Conservation (phyloP, 768 basidiomycete genomes). For the Coprinopsis marcescibilis region DNA sequence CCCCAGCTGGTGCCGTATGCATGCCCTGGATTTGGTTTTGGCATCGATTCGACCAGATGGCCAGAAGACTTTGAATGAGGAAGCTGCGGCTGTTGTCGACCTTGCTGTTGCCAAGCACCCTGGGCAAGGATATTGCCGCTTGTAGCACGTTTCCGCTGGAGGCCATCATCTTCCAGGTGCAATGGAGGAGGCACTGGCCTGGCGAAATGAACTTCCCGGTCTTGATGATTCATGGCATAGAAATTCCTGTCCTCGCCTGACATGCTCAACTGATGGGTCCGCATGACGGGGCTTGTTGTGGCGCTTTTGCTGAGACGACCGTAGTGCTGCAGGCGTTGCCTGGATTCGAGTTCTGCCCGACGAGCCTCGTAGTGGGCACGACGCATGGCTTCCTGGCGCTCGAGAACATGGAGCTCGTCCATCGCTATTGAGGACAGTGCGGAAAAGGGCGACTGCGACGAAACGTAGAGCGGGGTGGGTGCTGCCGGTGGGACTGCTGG, state of each 20-base stretch:
- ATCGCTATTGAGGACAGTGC: constrained; percentile 73
- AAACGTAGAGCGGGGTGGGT: constrained; percentile 18
- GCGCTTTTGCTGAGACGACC: constrained; percentile 52
- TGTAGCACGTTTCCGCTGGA: constrained; percentile 33
- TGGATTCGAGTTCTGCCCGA: constrained; percentile 70
- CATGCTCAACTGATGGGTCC: constrained; percentile 16
- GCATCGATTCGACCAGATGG: constrained; percentile 34
- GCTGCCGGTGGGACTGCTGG: constrained; percentile 14
- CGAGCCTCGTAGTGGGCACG: constrained; percentile 83
- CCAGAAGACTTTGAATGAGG: constrained; percentile 37
- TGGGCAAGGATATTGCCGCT: constrained; percentile 47
- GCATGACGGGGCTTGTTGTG: constrained; percentile 58
- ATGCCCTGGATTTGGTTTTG: constrained; percentile 20
- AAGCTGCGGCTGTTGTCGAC: constrained; percentile 22
- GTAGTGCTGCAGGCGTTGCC: constrained; percentile 18
- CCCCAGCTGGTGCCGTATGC: constrained; percentile 24
- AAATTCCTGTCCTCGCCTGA: constrained; percentile 33
- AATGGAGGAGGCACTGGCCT: constrained; percentile 6
- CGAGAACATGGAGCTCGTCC: constrained; percentile 85
- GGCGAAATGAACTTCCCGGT: constrained; percentile 25
- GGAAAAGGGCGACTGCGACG: constrained; percentile 41
- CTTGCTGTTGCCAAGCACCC: constrained; percentile 20
- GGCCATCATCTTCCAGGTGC: constrained; percentile 3
- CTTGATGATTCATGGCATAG: constrained; percentile 31
- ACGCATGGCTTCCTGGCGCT: constrained; percentile 76